Percentiles rank a stretch among this genome's conserved stretches.
Evolutionary conservation across 176 grass and related monocot genomes (phyloP).

Genomic region (Avena atlantica): DNA sequence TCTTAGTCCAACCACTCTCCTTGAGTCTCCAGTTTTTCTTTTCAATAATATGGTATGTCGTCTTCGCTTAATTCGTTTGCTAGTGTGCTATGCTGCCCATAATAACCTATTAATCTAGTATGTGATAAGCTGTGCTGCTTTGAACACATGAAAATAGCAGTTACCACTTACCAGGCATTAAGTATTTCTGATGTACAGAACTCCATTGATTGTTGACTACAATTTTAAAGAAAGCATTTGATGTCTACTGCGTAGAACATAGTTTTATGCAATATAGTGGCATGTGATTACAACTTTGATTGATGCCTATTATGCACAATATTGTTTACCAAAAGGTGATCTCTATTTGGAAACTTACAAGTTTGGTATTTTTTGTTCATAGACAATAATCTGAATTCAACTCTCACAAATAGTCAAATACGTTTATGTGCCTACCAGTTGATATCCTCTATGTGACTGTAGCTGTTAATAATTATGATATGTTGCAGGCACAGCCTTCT

Average conservation of each 20-base stretch:
- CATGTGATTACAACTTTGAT: not conserved
- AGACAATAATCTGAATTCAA: slow-evolving; percentile 14
- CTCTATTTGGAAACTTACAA: slow-evolving; percentile 29
- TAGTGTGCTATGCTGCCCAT: slow-evolving; percentile 1
- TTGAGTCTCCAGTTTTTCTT: slow-evolving; percentile 95
- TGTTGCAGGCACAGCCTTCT: slow-evolving; percentile 80
- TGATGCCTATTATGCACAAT: slow-evolving; percentile 18
- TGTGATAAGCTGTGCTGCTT: slow-evolving; percentile 20
- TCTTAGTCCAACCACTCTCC: slow-evolving; percentile 80
- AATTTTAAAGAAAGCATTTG: slow-evolving; percentile 10
- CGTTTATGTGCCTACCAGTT: not conserved
- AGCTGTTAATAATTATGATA: slow-evolving; percentile 26
- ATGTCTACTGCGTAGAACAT: slow-evolving; percentile 19
- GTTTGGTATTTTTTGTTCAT: slow-evolving; percentile 15
- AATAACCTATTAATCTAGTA: not conserved
- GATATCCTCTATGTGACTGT: slow-evolving; percentile 31
- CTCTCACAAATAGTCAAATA: not conserved
- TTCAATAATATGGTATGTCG: slow-evolving; percentile 73
- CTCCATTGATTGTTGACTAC: slow-evolving; percentile 13
- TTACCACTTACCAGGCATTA: slow-evolving; percentile 10
- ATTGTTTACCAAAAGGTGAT: slow-evolving; percentile 28
- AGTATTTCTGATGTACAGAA: slow-evolving; percentile 21
- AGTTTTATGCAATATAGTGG: slow-evolving; percentile 30
- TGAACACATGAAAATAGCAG: slow-evolving; percentile 13
- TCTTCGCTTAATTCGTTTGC: slow-evolving; percentile 41